Evolutionary conservation across 192 early-diverging fungal species (phyloP).

Genomic region (Coemansia erecta): DNA sequence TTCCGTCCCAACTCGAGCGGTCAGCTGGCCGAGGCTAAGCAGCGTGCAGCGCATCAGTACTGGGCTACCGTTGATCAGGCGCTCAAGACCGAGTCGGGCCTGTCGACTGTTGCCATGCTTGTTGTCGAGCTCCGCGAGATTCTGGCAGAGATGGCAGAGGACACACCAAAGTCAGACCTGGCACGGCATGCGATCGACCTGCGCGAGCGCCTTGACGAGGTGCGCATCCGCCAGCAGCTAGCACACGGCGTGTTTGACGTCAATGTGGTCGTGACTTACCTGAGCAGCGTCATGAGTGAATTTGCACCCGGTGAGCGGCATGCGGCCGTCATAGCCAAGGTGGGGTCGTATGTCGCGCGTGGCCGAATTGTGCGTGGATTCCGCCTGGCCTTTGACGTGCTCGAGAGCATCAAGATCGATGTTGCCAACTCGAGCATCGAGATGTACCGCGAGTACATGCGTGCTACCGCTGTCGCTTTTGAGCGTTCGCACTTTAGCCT

Average conservation of each 20-base stretch:
- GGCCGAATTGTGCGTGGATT: slow-evolving; percentile 66
- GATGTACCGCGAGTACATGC: slow-evolving; percentile 65
- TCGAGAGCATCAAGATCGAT: slow-evolving; percentile 61
- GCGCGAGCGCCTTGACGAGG: slow-evolving; percentile 57
- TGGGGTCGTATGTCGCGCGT: slow-evolving; percentile 55
- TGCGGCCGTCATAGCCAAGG: slow-evolving; percentile 61
- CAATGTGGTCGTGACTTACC: slow-evolving; percentile 55
- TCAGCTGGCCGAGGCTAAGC: slow-evolving; percentile 61
- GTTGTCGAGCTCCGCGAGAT: slow-evolving; percentile 76
- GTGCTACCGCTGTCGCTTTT: slow-evolving; percentile 64
- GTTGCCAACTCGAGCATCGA: slow-evolving; percentile 63
- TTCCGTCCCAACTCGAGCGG: slow-evolving; percentile 87
- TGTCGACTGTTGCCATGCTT: slow-evolving; percentile 58
- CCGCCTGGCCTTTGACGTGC: slow-evolving; percentile 66
- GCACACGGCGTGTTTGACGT: slow-evolving; percentile 67
- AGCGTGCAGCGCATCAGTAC: slow-evolving; percentile 62
- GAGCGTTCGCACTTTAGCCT: slow-evolving; percentile 66
- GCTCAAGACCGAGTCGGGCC: slow-evolving; percentile 25
- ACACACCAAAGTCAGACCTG: slow-evolving; percentile 34
- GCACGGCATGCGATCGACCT: slow-evolving; percentile 41
- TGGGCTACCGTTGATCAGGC: slow-evolving; percentile 69
- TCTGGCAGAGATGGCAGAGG: slow-evolving; percentile 56
- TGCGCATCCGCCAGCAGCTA: slow-evolving; percentile 61
- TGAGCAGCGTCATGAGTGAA: slow-evolving; percentile 61
- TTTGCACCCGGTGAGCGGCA: slow-evolving; percentile 67